Evolutionary conservation across 257 asterid genomes (phyloP).

Genomic region (Paulownia fortunei): DNA sequence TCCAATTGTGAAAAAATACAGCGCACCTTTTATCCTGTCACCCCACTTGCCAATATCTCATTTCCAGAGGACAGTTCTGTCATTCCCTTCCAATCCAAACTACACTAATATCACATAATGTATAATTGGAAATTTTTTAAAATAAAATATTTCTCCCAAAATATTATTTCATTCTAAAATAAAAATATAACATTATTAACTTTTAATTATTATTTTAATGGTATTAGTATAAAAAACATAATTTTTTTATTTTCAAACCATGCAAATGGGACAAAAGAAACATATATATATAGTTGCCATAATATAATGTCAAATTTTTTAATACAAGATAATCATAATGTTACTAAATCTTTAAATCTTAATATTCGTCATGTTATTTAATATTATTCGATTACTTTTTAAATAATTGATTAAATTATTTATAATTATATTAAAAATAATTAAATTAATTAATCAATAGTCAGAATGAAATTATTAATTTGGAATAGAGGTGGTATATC

Average conservation of each 20-base stretch:
- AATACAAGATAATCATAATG: neutral
- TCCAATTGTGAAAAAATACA: constrained; percentile 45
- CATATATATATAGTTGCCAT: no score
- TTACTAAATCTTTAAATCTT: neutral
- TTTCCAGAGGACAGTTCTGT: constrained; percentile 37
- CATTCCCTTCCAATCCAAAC: constrained; percentile 20
- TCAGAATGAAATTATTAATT: neutral
- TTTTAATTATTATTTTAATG: no score
- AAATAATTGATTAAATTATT: neutral
- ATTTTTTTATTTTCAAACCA: no score
- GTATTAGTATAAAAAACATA: no score
- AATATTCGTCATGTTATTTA: neutral
- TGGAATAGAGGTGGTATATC: neutral
- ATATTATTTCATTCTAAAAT: no score
- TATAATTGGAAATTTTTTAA: no score
- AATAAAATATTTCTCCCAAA: no score
- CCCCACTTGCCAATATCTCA: constrained; percentile 29
- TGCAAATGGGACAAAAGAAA: neutral
- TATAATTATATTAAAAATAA: neutral
- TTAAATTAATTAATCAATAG: neutral
- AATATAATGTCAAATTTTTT: no score
- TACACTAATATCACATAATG: no score
- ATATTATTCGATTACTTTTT: neutral
- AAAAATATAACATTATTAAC: no score
- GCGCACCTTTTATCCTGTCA: constrained; percentile 42